These are phyloP conservation scores for Pythium phragmitis DNA, from an alignment of 352 stramenopile species.

Conservation along the genomic window DNA sequence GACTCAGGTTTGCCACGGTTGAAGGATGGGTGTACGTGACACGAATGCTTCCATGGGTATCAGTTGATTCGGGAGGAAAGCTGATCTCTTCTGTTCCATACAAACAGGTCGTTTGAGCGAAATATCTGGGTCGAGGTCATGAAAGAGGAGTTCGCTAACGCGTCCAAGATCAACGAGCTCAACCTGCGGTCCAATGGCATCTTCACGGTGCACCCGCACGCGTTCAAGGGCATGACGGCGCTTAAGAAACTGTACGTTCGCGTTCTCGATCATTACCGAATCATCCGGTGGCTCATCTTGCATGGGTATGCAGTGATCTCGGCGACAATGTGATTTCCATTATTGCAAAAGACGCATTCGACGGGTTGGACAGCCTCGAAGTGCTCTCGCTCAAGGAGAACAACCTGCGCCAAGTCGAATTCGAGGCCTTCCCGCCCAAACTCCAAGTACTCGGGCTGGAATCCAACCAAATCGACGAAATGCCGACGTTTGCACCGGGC, in stretches of 20 bases:
- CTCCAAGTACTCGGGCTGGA: slow-evolving; percentile 48
- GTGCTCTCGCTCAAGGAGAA: slow-evolving; percentile 47
- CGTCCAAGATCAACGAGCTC: slow-evolving; percentile 46
- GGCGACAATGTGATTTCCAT: slow-evolving; percentile 74
- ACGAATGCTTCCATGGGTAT: not conserved
- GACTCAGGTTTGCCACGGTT: slow-evolving; percentile 37
- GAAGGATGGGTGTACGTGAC: slow-evolving; percentile 55
- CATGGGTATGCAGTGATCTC: slow-evolving; percentile 35
- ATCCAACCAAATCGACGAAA: slow-evolving; percentile 49
- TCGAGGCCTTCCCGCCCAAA: slow-evolving; percentile 41
- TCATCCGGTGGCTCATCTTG: not conserved
- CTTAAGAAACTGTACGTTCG: slow-evolving; percentile 49
- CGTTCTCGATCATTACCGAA: not conserved
- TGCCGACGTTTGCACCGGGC: slow-evolving; percentile 43
- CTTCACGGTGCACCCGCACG: slow-evolving; percentile 52
- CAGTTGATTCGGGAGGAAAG: not conserved
- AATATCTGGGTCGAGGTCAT: slow-evolving; percentile 65
- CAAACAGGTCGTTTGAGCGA: slow-evolving; percentile 53
- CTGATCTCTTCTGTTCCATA: not conserved
- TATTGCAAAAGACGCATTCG: slow-evolving; percentile 49
- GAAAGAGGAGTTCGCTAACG: slow-evolving; percentile 38
- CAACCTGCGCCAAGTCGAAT: slow-evolving; percentile 43
- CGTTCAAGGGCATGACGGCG: slow-evolving; percentile 53
- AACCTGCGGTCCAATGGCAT: slow-evolving; percentile 55
- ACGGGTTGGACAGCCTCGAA: slow-evolving; percentile 40